phyloP scores from a whole-genome alignment of 2,329 filamentous ascomycete species.

The Fusarium goolgardi region DNA sequence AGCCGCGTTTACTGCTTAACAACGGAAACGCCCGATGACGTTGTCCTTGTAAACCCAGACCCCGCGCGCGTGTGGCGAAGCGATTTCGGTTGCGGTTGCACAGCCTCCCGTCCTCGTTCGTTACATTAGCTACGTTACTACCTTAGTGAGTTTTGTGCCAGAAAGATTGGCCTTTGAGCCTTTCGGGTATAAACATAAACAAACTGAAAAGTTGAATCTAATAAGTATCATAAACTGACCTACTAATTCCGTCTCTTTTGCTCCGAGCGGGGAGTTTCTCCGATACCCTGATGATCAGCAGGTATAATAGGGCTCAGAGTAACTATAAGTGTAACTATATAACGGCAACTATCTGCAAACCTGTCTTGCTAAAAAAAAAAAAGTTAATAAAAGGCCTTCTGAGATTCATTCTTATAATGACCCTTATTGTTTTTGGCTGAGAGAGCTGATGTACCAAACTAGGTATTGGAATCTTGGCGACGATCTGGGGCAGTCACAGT shows the following conservation, averaged over 20 bases:
- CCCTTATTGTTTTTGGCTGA: background rate
- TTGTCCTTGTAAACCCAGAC: slow-evolving; percentile 1
- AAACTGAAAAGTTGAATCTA: too few species aligned
- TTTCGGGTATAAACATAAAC: too few species aligned
- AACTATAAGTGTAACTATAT: too few species aligned
- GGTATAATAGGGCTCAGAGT: too few species aligned
- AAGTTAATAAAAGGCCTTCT: background rate
- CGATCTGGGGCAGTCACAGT: slow-evolving; percentile 1
- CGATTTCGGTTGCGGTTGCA: slow-evolving; percentile 13
- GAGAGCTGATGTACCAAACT: background rate
- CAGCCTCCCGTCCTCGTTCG: slow-evolving; percentile 12
- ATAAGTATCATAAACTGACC: too few species aligned
- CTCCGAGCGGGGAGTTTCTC: too few species aligned
- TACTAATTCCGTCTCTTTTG: too few species aligned
- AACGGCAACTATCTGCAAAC: too few species aligned
- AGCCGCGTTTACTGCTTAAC: slow-evolving; percentile 1
- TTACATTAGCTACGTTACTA: too few species aligned
- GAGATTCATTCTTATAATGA: background rate
- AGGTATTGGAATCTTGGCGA: slow-evolving; percentile 7
- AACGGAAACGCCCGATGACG: slow-evolving; percentile 21
- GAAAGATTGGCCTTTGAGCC: too few species aligned
- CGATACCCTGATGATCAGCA: too few species aligned
- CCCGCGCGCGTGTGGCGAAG: slow-evolving; percentile 36
- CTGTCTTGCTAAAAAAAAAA: background rate
- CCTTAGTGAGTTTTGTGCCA: too few species aligned